These are phyloP conservation scores for Xylariomycetidae sp. DNA, from an alignment of 2,329 filamentous ascomycete genomes.

Conservation along the genomic window DNA sequence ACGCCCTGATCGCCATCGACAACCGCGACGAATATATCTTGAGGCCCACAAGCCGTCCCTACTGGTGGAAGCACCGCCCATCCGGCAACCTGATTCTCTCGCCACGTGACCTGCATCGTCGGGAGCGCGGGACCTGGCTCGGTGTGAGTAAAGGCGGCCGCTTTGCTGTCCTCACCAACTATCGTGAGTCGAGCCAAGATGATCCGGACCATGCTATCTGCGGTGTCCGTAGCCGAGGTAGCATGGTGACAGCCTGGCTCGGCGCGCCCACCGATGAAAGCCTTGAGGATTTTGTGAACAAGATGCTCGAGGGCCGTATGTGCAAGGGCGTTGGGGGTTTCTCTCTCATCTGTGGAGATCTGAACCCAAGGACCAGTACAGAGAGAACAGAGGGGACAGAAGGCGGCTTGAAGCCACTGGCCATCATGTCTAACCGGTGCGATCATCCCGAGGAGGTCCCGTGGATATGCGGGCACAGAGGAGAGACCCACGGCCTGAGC, in stretches of 20 bases:
- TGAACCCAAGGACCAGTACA: constrained; percentile 32
- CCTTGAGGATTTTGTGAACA: constrained; percentile 44
- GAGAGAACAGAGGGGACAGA: too few relatives aligned
- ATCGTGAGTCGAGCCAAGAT: constrained; percentile 47
- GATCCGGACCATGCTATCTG: constrained; percentile 47
- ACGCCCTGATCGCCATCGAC: constrained; percentile 68
- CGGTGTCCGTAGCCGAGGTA: constrained; percentile 53
- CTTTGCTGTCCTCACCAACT: constrained; percentile 62
- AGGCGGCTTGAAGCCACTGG: constrained; percentile 43
- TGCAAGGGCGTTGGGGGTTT: constrained; percentile 61
- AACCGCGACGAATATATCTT: constrained; percentile 72
- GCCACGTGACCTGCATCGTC: constrained; percentile 54
- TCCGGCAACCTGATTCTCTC: constrained; percentile 46
- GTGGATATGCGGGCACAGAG: constrained; percentile 47
- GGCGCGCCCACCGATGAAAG: constrained; percentile 41
- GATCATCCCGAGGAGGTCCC: constrained; percentile 49
- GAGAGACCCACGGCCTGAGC: constrained; percentile 53
- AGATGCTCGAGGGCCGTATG: constrained; percentile 45
- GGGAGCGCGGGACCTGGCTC: constrained; percentile 60
- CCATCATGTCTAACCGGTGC: constrained; percentile 57
- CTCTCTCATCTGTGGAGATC: constrained; percentile 58
- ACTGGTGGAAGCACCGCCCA: constrained; percentile 52
- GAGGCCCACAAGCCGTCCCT: constrained; percentile 55
- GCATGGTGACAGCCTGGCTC: constrained; percentile 59
- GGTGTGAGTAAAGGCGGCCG: constrained; percentile 55